Percentiles rank a stretch among this genome's conserved stretches.
phyloP scores from a whole-genome alignment of 2,329 filamentous ascomycete genomes.

The Sphaerulina musiva region DNA sequence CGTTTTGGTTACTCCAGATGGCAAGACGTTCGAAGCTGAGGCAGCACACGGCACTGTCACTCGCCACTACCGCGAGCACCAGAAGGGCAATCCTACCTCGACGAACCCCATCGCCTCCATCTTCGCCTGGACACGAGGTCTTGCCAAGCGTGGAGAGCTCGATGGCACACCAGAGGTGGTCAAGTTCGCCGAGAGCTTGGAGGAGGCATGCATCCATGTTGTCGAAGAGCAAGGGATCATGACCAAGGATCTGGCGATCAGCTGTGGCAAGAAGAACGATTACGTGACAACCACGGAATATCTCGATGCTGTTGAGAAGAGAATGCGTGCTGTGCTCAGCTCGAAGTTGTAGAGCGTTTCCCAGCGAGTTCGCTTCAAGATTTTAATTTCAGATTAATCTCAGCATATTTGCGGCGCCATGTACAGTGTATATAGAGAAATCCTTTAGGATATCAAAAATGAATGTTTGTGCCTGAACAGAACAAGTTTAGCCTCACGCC shows the following conservation, averaged over 20 bases:
- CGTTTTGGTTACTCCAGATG: slow-evolving; percentile 91
- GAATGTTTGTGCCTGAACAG: not conserved
- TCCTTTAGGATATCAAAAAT: not conserved
- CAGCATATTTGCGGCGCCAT: slow-evolving; percentile 1
- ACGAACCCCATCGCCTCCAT: slow-evolving; percentile 99
- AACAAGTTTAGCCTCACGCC: not conserved
- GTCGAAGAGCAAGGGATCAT: slow-evolving; percentile 93
- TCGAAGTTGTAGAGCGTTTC: slow-evolving; percentile 56
- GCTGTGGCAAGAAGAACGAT: slow-evolving; percentile 79
- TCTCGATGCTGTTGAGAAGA: slow-evolving; percentile 82
- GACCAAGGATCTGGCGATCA: slow-evolving; percentile 98
- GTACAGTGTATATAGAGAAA: slow-evolving; percentile 5
- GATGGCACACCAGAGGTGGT: slow-evolving; percentile 89
- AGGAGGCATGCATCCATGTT: slow-evolving; percentile 88
- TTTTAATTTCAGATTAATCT: not conserved
- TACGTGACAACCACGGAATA: slow-evolving; percentile 93
- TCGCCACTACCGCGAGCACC: slow-evolving; percentile 96
- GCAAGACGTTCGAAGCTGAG: slow-evolving; percentile 95
- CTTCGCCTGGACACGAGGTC: slow-evolving; percentile 96
- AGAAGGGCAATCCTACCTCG: slow-evolving; percentile 93
- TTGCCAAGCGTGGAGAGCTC: slow-evolving; percentile 86
- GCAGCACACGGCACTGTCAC: slow-evolving; percentile 97
- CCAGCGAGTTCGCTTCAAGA: not conserved
- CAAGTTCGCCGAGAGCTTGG: slow-evolving; percentile 82
- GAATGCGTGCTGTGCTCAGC: slow-evolving; percentile 74